phyloP scores from a whole-genome alignment of 2,329 filamentous ascomycete genomes.

The Colletotrichum sp. region DNA sequence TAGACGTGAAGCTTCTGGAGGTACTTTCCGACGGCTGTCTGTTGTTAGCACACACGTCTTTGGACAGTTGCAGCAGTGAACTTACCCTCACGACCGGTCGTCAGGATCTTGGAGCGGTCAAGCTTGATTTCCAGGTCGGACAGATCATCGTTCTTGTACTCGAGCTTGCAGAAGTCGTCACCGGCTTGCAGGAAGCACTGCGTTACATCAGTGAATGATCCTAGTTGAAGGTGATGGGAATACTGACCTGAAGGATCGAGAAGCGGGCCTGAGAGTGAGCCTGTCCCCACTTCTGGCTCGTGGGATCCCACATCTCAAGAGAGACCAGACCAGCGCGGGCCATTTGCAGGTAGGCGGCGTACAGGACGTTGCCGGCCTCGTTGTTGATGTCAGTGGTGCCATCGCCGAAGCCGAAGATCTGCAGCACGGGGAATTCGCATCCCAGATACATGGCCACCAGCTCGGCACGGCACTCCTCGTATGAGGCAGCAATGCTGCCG shows the following conservation, averaged over 20 bases:
- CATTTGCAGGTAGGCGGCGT: constrained; percentile 90
- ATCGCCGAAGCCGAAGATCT: constrained; percentile 91
- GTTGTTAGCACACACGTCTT: constrained; percentile 25
- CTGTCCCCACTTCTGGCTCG: constrained; percentile 90
- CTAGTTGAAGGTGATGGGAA: background rate
- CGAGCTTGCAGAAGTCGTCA: constrained; percentile 84
- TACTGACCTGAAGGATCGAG: constrained; percentile 70
- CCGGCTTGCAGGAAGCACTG: constrained; percentile 83
- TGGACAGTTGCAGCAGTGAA: background rate
- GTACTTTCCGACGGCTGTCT: constrained; percentile 79
- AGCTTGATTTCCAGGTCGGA: constrained; percentile 83
- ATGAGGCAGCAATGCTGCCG: constrained; percentile 83
- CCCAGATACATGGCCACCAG: constrained; percentile 87
- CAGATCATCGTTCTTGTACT: constrained; percentile 74
- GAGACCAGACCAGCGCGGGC: constrained; percentile 88
- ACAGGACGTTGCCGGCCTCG: constrained; percentile 86
- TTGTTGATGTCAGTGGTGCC: constrained; percentile 74
- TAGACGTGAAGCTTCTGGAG: constrained; percentile 92
- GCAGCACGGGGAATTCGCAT: constrained; percentile 86
- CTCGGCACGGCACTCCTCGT: constrained; percentile 95
- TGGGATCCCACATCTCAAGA: constrained; percentile 94
- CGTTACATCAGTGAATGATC: background rate
- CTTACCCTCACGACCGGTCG: constrained; percentile 73
- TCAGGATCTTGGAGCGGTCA: constrained; percentile 86
- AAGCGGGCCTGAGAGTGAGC: constrained; percentile 91